Base-by-base conservation (phyloP, 345 rosid genomes). In the Passiflora organensis region DNA sequence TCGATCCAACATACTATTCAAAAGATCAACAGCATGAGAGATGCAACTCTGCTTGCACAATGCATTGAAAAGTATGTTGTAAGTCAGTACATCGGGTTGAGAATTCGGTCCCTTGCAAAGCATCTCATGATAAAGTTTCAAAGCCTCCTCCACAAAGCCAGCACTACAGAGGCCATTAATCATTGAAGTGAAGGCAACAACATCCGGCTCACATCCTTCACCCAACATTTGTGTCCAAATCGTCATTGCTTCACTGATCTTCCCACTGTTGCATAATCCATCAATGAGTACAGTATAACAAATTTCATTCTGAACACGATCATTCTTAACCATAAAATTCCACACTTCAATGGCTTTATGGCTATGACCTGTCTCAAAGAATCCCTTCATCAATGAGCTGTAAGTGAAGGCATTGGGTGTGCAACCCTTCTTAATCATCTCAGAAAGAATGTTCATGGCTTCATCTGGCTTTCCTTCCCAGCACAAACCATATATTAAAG, bases 311-410 rank as follows among this genome's bases (percentile, higher is more conserved):
- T 44, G 55, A 16, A 43, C 23, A 55, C 73, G 79, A 46, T 67
- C 59, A 42, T 48, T 61, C 50, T 73, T 55, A 32, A 51, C 78
- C 83, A 86, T 82, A 67, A 72, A 86, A 67, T 74, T 71, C 97
- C 97, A 93, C 41, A 93, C 65, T 68, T 76, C 76, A 59, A 84
- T 22, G 17, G 99, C 99, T 67, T 79, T 80, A 58, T 70, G 78
- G 45, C 81, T 61, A 32, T 75, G 73, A 55, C 87, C 84, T 0
- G 52, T 48, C 72, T 64, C 80, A 57, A 89, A 86, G 62, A 76
- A 89, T 52, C 95, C 96, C 74, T 69, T 86, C 83, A 93, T 81
- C 69, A 93, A 55, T 44, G 95, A 89, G 82, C 99, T 93, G 56
- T 81, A 89, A 36, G 95, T 79, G 68, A 77, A 82, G 28, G 75